phyloP scores from a whole-genome alignment of 2,329 filamentous ascomycete genomes.

The Diaporthe vexans region DNA sequence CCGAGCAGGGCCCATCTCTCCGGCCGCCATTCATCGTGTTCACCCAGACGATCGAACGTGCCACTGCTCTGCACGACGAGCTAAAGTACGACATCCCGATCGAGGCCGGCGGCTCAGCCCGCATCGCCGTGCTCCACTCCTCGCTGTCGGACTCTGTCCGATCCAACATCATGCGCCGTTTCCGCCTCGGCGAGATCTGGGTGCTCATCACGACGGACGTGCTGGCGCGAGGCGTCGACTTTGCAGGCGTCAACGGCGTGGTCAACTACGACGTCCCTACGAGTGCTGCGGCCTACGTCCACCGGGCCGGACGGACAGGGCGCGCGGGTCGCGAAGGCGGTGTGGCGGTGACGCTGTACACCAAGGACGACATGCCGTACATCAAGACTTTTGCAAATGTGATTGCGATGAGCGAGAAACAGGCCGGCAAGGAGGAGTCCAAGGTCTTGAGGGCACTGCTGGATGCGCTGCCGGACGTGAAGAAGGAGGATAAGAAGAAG shows the following conservation, averaged over 20 bases:
- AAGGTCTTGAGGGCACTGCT: constrained; percentile 88
- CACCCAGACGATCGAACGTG: constrained; percentile 94
- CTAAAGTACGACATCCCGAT: constrained; percentile 94
- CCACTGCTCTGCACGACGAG: constrained; percentile 88
- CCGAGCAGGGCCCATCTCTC: constrained; percentile 71
- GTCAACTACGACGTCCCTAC: constrained; percentile 98
- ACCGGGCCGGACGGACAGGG: constrained; percentile 92
- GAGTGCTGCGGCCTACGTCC: constrained; percentile 91
- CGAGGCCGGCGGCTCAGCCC: constrained; percentile 84
- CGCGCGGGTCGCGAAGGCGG: constrained; percentile 89
- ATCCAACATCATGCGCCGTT: constrained; percentile 86
- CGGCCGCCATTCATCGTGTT: constrained; percentile 95
- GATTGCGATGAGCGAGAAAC: constrained; percentile 85
- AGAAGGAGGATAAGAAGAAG: constrained; percentile 86
- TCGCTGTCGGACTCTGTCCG: constrained; percentile 83
- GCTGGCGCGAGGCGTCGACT: constrained; percentile 92
- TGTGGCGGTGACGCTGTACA: constrained; percentile 93
- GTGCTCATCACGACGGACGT: constrained; percentile 96
- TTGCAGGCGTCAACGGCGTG: constrained; percentile 93
- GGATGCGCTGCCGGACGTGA: constrained; percentile 85
- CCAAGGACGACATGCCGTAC: constrained; percentile 90
- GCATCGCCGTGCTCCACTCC: constrained; percentile 92
- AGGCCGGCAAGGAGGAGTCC: constrained; percentile 70
- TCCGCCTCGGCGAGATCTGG: constrained; percentile 95
- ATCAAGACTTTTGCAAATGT: constrained; percentile 95